Evolutionary conservation across 148 eudicot species (phyloP), one percentile per base, ranked within the genome.

Genomic region (Cornus florida): DNA sequence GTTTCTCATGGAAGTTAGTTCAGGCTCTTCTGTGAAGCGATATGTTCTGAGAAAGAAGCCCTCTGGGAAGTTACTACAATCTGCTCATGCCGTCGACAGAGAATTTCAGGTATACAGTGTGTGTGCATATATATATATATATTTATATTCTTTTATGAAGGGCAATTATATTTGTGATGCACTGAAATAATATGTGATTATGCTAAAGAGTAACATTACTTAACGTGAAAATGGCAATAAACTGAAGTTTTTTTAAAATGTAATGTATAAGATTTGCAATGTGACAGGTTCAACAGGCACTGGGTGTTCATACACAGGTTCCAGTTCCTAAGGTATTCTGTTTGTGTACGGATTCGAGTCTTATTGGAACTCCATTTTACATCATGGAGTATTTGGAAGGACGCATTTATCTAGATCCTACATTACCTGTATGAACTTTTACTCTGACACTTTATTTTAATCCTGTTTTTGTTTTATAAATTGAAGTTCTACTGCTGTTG

Each of bases 71-170:
- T 85, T 95, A 82, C 99, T 95, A 70, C 86, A 83, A 70, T 95
- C 99, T 76, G 99, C 99, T 35, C 99, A 95, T 89, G 97, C 99
- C 59, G 92, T 95, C 66, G 99, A 95, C 89, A 91, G 97, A 90
- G 99, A 95, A 82, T 95, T 78, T 83, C 92, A 93, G 95, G 98
- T 84, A 46, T 71, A 70, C 41, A 39, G 19, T 23, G 24, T 74
- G 11, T 41, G 28, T 35, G 31, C 7, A 71, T 35, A 75, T 24
- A 17, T 9, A 14, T 6, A 1, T 43, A 9, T 43, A 9, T 43
- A 43, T 43, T 6, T 43, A 43, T 43, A 4, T 43, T 43, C 48
- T 43, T 43, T 4, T 6, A 43, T 43, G 48, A 8, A 43, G 48
- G 48, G 48, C 48, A 43, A 43, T 43, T 9, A 43, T 9, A 43